These are phyloP conservation scores for Durotheca rogersii DNA, from an alignment of 495 filamentous ascomycete species.

Conservation along the genomic window DNA sequence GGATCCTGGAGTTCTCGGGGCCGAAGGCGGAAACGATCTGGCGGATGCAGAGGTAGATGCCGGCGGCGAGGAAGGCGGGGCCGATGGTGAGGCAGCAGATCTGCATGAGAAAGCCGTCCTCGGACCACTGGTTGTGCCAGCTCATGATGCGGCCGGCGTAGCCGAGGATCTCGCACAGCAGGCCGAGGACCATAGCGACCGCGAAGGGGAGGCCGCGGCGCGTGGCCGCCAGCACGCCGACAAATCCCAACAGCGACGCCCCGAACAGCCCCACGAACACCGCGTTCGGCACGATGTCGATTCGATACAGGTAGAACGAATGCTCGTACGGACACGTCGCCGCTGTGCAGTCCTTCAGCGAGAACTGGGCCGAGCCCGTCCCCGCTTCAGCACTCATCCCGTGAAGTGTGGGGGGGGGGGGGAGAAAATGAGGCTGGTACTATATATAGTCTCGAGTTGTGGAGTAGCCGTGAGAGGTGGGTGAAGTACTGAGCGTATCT, in stretches of 20 bases:
- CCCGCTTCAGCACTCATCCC: slow-evolving; percentile 19
- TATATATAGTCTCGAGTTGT: background rate
- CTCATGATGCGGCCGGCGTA: slow-evolving; percentile 47
- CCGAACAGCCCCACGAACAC: slow-evolving; percentile 48
- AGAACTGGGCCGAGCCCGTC: background rate
- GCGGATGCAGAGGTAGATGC: slow-evolving; percentile 63
- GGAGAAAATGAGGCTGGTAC: background rate
- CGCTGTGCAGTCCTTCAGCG: slow-evolving; percentile 21
- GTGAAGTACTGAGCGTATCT: no score
- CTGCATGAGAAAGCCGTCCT: slow-evolving; percentile 52
- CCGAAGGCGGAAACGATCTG: slow-evolving; percentile 62
- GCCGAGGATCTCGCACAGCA: slow-evolving; percentile 47
- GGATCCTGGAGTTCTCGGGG: slow-evolving; percentile 60
- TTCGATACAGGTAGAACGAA: slow-evolving; percentile 46
- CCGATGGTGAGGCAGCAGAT: slow-evolving; percentile 64
- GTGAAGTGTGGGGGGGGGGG: no score
- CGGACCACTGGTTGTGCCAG: slow-evolving; percentile 43
- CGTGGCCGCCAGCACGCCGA: slow-evolving; percentile 40
- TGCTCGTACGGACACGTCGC: slow-evolving; percentile 22
- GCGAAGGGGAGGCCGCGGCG: slow-evolving; percentile 42
- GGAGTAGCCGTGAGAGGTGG: no score
- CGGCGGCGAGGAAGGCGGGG: slow-evolving; percentile 63
- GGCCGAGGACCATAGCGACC: slow-evolving; percentile 43
- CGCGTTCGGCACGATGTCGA: slow-evolving; percentile 44
- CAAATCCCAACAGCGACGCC: slow-evolving; percentile 41